Conservation (phyloP, 2,329 filamentous ascomycete genomes). For the Alternaria triticina region DNA sequence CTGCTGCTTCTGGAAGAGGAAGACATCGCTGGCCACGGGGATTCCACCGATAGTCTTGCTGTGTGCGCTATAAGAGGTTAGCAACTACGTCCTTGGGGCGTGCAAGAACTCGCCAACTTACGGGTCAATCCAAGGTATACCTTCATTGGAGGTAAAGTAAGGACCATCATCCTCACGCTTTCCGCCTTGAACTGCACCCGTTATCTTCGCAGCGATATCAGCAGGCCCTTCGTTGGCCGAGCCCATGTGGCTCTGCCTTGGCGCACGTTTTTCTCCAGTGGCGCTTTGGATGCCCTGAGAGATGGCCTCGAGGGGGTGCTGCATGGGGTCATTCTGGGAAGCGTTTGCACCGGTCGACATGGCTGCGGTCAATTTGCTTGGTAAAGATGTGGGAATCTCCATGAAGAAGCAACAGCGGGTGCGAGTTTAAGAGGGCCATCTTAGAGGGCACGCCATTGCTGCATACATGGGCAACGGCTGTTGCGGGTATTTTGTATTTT, state of each 20-base stretch:
- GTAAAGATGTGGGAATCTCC: constrained; percentile 23
- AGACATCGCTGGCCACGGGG: constrained; percentile 58
- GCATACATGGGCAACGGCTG: not conserved
- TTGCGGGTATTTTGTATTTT: not conserved
- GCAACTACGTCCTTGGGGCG: not conserved
- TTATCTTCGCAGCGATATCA: constrained; percentile 59
- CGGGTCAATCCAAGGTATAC: constrained; percentile 59
- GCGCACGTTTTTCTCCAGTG: constrained; percentile 47
- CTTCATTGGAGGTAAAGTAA: constrained; percentile 64
- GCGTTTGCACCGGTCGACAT: constrained; percentile 38
- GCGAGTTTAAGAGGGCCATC: not conserved
- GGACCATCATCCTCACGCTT: constrained; percentile 57
- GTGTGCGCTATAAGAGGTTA: constrained; percentile 41
- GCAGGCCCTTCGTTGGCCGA: constrained; percentile 60
- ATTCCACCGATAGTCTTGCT: constrained; percentile 62
- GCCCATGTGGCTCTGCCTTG: constrained; percentile 50
- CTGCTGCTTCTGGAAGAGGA: constrained; percentile 63
- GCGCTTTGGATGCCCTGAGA: constrained; percentile 51
- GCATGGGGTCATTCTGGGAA: constrained; percentile 40
- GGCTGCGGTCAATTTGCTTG: constrained; percentile 19
- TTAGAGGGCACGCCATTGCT: constrained; percentile 5
- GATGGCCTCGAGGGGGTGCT: constrained; percentile 53
- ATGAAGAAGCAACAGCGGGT: constrained; percentile 2
- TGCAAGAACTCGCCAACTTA: constrained; percentile 20
- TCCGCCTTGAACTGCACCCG: constrained; percentile 54